A percentile compares a stretch with the other conserved stretches of the same genome.
These are phyloP conservation scores for Trametes maxima DNA, from an alignment of 768 basidiomycete genomes.

Conservation along the genomic window DNA sequence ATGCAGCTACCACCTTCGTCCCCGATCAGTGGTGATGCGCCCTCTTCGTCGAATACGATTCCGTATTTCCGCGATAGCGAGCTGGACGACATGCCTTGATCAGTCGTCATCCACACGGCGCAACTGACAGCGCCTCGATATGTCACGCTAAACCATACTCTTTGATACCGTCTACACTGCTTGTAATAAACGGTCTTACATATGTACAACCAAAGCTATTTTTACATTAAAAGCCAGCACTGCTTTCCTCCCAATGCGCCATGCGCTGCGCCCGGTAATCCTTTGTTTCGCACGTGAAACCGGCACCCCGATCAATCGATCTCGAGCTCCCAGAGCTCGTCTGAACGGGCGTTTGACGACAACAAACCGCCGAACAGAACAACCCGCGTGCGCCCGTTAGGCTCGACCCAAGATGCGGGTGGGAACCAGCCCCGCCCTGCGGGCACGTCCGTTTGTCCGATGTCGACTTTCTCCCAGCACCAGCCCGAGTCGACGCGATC, in stretches of 20 bases:
- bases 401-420: conserved; percentile 30
- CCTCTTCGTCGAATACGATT: conserved; percentile 9
- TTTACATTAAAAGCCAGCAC: not conserved
- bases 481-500: conserved; percentile 18
- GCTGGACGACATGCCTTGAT: not conserved
- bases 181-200: too few relatives aligned
- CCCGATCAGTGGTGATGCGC: conserved; percentile 11
- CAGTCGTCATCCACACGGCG: not conserved
- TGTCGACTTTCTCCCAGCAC: conserved; percentile 33
- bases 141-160: not conserved
- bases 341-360: conserved; percentile 43
- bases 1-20: conserved; percentile 33
- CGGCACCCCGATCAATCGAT: conserved; percentile 22
- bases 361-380: conserved; percentile 41
- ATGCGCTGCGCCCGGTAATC: too few relatives aligned
- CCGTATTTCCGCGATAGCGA: conserved; percentile 14
- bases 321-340: conserved; percentile 45
- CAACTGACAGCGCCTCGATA: not conserved
- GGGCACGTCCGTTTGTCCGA: conserved; percentile 28
- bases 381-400: conserved; percentile 23
- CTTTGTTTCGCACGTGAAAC: not conserved
- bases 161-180: not conserved
- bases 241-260: not conserved
- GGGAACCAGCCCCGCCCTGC: conserved; percentile 49
- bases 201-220: not conserved